Conservation (phyloP, 768 basidiomycete species). For the Roridomyces roridus region DNA sequence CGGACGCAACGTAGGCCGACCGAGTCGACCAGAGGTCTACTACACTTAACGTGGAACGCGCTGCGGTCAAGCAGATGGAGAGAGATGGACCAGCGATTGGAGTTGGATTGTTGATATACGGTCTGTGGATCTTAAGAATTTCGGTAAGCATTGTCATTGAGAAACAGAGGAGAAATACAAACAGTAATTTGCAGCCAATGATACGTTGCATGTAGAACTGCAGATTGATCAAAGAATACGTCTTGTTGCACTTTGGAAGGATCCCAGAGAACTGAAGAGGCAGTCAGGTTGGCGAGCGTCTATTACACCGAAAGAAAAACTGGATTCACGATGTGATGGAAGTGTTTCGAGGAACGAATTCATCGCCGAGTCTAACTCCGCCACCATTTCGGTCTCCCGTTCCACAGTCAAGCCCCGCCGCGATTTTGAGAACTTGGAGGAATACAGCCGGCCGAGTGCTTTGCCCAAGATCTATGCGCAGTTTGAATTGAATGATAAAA, state of each 20-base stretch:
- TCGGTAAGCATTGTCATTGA: too few species aligned
- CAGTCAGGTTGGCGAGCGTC: too few species aligned
- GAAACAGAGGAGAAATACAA: too few species aligned
- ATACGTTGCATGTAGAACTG: slow-evolving; percentile 42
- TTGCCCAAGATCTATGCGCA: slow-evolving; percentile 54
- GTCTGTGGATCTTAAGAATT: too few species aligned
- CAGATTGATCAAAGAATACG: slow-evolving; percentile 44
- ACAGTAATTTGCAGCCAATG: slow-evolving; percentile 47
- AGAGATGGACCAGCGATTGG: background rate
- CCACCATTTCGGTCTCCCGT: slow-evolving; percentile 59
- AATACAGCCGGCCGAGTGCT: slow-evolving; percentile 61
- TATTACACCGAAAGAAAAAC: too few species aligned
- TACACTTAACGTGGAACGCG: too few species aligned
- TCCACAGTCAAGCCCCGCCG: slow-evolving; percentile 50
- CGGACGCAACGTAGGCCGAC: too few species aligned
- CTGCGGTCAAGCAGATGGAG: background rate
- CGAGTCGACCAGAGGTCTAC: too few species aligned
- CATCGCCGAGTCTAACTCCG: slow-evolving; percentile 68
- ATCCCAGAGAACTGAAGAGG: too few species aligned
- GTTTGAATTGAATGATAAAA: background rate
- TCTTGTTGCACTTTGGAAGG: slow-evolving; percentile 19
- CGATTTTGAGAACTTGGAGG: slow-evolving; percentile 45
- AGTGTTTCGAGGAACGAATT: slow-evolving; percentile 65
- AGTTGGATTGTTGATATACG: too few species aligned
- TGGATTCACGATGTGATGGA: slow-evolving; percentile 56